A percentile compares a stretch with the other conserved stretches of the same genome.
phyloP scores from a whole-genome alignment of 2,329 filamentous ascomycete genomes.

The Tolypocladium tundrense region DNA sequence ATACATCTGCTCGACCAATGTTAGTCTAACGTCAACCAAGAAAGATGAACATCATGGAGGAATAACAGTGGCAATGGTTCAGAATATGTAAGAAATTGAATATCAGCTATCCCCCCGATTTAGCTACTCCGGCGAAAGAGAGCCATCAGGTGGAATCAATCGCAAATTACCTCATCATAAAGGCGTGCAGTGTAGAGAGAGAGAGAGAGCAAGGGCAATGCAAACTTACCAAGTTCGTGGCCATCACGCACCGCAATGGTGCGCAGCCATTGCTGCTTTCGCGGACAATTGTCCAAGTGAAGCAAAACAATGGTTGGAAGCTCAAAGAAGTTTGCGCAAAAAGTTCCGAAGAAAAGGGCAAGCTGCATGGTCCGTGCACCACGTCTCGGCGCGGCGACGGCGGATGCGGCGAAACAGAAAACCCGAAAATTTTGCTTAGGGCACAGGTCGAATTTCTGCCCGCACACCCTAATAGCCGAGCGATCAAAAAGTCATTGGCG shows the following conservation, averaged over 20 bases:
- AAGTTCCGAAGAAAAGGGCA: slow-evolving; percentile 1
- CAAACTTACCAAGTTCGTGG: slow-evolving; percentile 17
- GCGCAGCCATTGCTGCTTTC: not conserved
- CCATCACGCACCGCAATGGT: not conserved
- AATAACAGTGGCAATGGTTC: slow-evolving; percentile 32
- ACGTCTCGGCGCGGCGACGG: not conserved
- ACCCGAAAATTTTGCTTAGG: slow-evolving; percentile 27
- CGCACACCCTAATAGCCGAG: slow-evolving; percentile 27
- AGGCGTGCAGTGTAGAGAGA: slow-evolving; percentile 8
- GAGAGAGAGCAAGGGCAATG: slow-evolving; percentile 2
- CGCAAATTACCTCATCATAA: slow-evolving; percentile 98
- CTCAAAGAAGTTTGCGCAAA: not conserved
- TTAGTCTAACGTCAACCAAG: slow-evolving; percentile 1
- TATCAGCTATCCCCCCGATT: slow-evolving; percentile 73
- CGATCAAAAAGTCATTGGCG: slow-evolving; percentile 31
- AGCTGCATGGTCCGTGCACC: slow-evolving; percentile 7
- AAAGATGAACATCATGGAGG: not conserved
- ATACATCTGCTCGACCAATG: not conserved
- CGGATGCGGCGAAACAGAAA: slow-evolving; percentile 15
- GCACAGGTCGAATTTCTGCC: slow-evolving; percentile 29
- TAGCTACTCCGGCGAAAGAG: slow-evolving; percentile 82
- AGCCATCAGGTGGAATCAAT: slow-evolving; percentile 80
- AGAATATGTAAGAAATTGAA: slow-evolving; percentile 99
- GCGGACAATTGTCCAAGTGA: not conserved
- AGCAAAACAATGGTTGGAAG: not conserved